Evolutionary conservation across 192 early-diverging fungal genomes (phyloP), one percentile per base, ranked within the genome.

Genomic region (Mortierella hygrophila): DNA sequence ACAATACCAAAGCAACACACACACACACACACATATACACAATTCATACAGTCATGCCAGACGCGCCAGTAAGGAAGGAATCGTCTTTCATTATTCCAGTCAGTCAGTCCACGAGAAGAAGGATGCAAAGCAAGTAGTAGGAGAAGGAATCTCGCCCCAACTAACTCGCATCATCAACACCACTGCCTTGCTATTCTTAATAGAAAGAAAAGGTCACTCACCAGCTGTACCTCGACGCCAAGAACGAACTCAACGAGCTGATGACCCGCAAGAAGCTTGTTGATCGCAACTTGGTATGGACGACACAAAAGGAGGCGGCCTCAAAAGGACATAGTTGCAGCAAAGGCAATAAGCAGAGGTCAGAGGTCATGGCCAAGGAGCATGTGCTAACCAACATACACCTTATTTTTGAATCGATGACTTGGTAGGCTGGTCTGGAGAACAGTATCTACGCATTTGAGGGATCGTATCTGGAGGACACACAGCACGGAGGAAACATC

Each of bases 381-480:
- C 26, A 32, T 32, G 11, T 32, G 26, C 29, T 65, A 65, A 65
- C 29, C 6, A 32, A 32, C 21, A 3, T 11, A 26, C 7, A 4
- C 0, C 10, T 49, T 52, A 32, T 57, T 21, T 13, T 44, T 75
- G 37, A 29, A 8, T 44, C 37, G 29, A 46, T 44, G 38, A 57
- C 2, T 13, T 52, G 15, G 23, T 72, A 94, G 93, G 90, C 89
- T 47, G 94, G 92, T 41, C 88, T 97, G 1, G 97, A 98, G 80
- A 89, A 92, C 23, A 91, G 92, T 32, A 97, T 98, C 52, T 98
- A 96, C 88, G 89, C 92, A 32, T 96, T 96, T 86, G 97, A 98
- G 82, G 94, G 95, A 2, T 95, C 95, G 13, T 98, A 98, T 82
- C 89, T 98, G 42, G 97, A 98, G 88, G 96, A 95, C 72, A 97